These are phyloP conservation scores for Aspergillus candidus DNA, from an alignment of 2,329 filamentous ascomycete genomes.

Conservation along the genomic window DNA sequence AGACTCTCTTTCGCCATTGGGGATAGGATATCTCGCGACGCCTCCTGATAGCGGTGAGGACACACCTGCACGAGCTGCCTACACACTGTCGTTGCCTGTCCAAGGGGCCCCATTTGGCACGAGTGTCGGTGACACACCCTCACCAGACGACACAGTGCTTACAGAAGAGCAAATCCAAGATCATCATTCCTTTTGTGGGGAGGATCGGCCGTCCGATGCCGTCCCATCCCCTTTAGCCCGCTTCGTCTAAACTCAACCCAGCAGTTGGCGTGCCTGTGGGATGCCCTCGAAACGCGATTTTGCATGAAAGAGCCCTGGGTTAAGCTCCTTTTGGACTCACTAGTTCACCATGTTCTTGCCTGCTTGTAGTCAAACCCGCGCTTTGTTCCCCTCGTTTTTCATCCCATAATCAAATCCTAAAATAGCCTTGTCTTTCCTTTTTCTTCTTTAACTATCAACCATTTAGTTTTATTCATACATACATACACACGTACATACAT, in stretches of 20 bases:
- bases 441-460: constrained; percentile 5
- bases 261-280: constrained; percentile 13
- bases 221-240: constrained; percentile 13
- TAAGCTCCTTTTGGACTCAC: constrained; percentile 8
- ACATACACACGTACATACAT: neutral
- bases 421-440: constrained; percentile 13
- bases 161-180: constrained; percentile 14
- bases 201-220: constrained; percentile 21
- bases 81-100: neutral
- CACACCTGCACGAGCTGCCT: too few species aligned
- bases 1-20: neutral
- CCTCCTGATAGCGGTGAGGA: too few species aligned
- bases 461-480: neutral
- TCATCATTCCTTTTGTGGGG: constrained; percentile 20
- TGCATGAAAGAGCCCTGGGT: constrained; percentile 7
- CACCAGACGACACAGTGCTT: neutral
- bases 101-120: neutral
- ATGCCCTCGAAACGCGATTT: constrained; percentile 5
- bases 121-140: too few species aligned
- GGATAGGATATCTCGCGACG: too few species aligned
- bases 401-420: constrained; percentile 6
- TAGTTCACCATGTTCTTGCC: constrained; percentile 7
- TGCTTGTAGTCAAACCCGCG: constrained; percentile 1
- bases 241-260: constrained; percentile 12
- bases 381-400: constrained; percentile 5